Conservation (phyloP, 305 asterid species). For the Ilex paraguariensis region DNA sequence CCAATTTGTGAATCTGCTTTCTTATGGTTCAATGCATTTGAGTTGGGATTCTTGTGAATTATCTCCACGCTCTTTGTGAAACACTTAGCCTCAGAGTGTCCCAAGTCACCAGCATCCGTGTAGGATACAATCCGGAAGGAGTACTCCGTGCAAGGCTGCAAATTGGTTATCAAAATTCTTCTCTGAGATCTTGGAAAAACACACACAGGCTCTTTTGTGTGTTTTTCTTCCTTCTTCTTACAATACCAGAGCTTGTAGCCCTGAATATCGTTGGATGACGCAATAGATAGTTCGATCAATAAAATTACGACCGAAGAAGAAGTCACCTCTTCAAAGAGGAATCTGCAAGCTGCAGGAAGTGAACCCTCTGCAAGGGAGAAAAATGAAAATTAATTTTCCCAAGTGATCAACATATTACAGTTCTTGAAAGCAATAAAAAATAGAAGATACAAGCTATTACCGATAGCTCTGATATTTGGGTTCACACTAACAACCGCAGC, state of each 20-base stretch:
- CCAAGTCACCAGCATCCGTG: background rate
- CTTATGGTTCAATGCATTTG: background rate
- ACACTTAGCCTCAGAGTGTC: background rate
- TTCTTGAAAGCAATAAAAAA: background rate
- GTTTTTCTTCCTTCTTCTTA: background rate
- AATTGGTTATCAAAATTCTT: background rate
- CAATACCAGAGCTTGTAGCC: slow-evolving; percentile 2
- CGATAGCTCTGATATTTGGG: background rate
- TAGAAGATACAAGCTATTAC: background rate
- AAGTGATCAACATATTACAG: background rate
- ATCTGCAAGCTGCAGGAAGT: slow-evolving; percentile 5
- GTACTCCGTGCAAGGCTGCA: slow-evolving; percentile 2
- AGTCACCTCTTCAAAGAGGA: slow-evolving; percentile 4
- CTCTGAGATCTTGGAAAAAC: background rate
- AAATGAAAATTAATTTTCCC: background rate
- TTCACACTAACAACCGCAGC: background rate
- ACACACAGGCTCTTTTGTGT: background rate
- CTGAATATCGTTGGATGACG: background rate
- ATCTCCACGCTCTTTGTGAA: background rate
- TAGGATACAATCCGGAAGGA: background rate
- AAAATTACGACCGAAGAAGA: background rate
- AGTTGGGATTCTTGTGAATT: background rate
- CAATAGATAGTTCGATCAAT: background rate
- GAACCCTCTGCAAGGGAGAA: slow-evolving; percentile 1
- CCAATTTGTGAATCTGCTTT: background rate